Evolutionary conservation across 2,329 filamentous ascomycete genomes (phyloP).

Genomic region (Samsoniella hepiali): DNA sequence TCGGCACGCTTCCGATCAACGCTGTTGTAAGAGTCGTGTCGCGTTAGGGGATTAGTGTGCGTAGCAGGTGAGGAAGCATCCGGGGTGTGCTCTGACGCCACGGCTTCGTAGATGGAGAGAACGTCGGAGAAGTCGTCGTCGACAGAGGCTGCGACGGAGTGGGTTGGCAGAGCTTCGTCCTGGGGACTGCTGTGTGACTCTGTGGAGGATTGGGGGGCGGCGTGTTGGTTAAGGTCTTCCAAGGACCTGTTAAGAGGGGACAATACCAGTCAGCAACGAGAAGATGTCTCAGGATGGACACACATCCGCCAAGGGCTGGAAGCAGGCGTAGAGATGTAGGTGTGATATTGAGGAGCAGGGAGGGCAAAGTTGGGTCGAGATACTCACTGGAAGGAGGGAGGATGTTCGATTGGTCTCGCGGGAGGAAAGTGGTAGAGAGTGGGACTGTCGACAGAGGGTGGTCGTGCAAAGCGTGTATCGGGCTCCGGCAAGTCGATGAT

Average conservation of each 20-base stretch:
- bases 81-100: slow-evolving; percentile 27
- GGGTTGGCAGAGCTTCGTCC: slow-evolving; percentile 20
- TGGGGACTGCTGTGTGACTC: slow-evolving; percentile 38
- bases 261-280: slow-evolving; percentile 29
- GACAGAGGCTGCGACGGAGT: neutral
- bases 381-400: slow-evolving; percentile 18
- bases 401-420: slow-evolving; percentile 23
- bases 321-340: neutral
- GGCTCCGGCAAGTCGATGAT: slow-evolving; percentile 43
- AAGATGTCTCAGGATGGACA: neutral
- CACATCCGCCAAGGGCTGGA: neutral
- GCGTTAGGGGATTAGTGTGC: slow-evolving; percentile 20
- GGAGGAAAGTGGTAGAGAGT: slow-evolving; percentile 57
- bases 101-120: slow-evolving; percentile 43
- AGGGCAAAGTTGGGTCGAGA: neutral
- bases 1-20: slow-evolving; percentile 31
- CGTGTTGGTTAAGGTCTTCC: slow-evolving; percentile 17
- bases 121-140: slow-evolving; percentile 36
- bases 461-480: slow-evolving; percentile 53
- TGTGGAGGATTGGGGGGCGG: slow-evolving; percentile 16
- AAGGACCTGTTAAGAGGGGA: slow-evolving; percentile 26
- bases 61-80: slow-evolving; percentile 28
- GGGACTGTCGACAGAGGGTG: slow-evolving; percentile 57
- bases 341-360: neutral
- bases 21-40: slow-evolving; percentile 30